Conservation (phyloP, 345 rosid genomes). For the Excoecaria cochinchinensis region DNA sequence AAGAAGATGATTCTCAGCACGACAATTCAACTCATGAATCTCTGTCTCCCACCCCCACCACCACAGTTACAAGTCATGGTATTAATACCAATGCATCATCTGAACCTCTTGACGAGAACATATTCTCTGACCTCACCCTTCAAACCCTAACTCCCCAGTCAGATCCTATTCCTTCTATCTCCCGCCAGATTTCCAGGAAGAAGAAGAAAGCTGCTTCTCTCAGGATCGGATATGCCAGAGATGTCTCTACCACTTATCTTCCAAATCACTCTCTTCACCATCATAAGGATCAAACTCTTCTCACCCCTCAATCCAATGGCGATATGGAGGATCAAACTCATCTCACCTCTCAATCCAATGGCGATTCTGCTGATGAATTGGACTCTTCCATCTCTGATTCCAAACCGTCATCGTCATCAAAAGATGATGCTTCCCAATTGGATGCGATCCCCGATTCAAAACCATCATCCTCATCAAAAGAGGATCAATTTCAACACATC, state of each 20-base stretch:
- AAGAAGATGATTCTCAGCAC: background rate
- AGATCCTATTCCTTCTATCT: constrained; percentile 14
- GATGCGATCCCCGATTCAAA: background rate
- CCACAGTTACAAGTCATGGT: background rate
- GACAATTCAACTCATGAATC: constrained; percentile 7
- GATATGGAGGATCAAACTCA: no score
- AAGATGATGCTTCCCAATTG: background rate
- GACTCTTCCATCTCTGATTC: background rate
- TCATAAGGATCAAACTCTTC: no score
- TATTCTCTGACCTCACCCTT: constrained; percentile 69
- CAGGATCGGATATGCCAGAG: constrained; percentile 78
- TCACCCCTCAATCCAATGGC: no score
- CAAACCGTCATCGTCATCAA: no score
- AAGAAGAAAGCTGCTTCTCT: constrained; percentile 68
- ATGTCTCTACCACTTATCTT: background rate
- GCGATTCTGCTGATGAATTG: background rate
- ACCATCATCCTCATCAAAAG: background rate
- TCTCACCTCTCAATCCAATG: background rate
- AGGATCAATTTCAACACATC: constrained; percentile 33
- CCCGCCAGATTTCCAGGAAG: constrained; percentile 65
- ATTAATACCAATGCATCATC: constrained; percentile 4
- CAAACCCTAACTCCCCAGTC: constrained; percentile 13
- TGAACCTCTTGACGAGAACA: constrained; percentile 74
- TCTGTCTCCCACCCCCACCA: constrained; percentile 19
- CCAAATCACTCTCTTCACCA: background rate